These are phyloP conservation scores for Neurospora pannonica DNA, from an alignment of 495 filamentous ascomycete species.

Conservation along the genomic window DNA sequence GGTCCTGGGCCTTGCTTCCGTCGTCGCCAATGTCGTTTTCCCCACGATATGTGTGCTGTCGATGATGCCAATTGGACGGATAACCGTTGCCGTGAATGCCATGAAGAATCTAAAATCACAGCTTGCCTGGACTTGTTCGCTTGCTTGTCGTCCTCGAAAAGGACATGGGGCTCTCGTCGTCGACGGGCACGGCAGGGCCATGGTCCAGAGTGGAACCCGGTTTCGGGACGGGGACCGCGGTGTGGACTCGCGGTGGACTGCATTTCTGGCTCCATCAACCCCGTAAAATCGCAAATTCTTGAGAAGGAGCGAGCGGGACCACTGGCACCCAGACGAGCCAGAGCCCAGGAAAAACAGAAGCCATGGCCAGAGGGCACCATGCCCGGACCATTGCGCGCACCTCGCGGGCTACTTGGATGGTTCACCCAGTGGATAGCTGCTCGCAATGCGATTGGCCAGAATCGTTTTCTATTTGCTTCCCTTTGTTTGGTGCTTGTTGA, in stretches of 20 bases:
- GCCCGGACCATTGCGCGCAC: not conserved
- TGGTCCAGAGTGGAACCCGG: not conserved
- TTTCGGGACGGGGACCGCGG: not conserved
- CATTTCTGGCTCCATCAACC: not conserved
- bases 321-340: not conserved
- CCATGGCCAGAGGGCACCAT: not conserved
- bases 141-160: not conserved
- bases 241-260: not conserved
- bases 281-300: not conserved
- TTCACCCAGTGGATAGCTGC: not conserved
- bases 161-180: not conserved
- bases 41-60: not conserved
- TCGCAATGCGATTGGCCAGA: not conserved
- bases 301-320: not conserved
- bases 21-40: not conserved
- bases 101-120: not conserved
- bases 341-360: not conserved
- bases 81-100: not conserved
- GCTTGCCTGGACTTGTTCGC: not conserved
- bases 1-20: not conserved
- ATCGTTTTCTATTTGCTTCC: conserved; percentile 1
- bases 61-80: not conserved
- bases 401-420: not conserved
- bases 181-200: not conserved
- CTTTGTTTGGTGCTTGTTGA: conserved; percentile 1